Base-by-base conservation (phyloP, 2,329 filamentous ascomycete genomes). In the Zalaria obscura region DNA sequence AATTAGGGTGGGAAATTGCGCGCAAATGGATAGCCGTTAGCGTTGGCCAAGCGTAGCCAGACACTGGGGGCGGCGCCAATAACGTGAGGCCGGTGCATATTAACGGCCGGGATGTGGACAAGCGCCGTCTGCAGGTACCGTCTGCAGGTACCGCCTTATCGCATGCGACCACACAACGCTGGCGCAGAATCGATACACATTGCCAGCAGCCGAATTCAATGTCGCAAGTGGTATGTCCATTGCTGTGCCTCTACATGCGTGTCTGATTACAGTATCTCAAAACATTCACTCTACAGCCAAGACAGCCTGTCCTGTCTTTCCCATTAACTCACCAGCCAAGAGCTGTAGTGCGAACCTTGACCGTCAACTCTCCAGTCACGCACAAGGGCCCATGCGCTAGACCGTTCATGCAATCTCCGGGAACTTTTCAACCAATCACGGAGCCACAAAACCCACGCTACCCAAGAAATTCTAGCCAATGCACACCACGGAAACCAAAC, bases 381-480 rank as follows among this genome's bases (percentile, higher is more conserved):
- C n/a, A 32, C 7, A 32, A 32, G 29, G 7, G 29, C n/a, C 29
- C n/a, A 7, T 7, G 29, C 29, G 7, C 29, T 32, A 7, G 29
- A 32, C 29, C n/a, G n/a, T 7, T 32, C 7, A 32, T 32, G 7
- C 29, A 32, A 32, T 32, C 29, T 32, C 29, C 7, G 29, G 29
- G 18, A 18, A 18, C 64, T 58, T 1, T 56, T 51, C 38, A 70
- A 70, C 41, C 55, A 59, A 27, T 37, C 40, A 38, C 33, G 8
- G 25, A 35, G 35, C 26, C 32, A 5, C 6, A 41, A 18, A 18
- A 18, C 18, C 18, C 18, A 18, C 18, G 18, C 18, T 18, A 18
- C 18, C 18, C 18, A 18, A 18, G 18, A 18, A 18, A 18, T 18
- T 18, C 18, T 18, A 18, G 18, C 18, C 18, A 18, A 18, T 18